These are phyloP conservation scores for Larix sibirica DNA, from an alignment of 83 land plant species.

Conservation along the genomic window DNA sequence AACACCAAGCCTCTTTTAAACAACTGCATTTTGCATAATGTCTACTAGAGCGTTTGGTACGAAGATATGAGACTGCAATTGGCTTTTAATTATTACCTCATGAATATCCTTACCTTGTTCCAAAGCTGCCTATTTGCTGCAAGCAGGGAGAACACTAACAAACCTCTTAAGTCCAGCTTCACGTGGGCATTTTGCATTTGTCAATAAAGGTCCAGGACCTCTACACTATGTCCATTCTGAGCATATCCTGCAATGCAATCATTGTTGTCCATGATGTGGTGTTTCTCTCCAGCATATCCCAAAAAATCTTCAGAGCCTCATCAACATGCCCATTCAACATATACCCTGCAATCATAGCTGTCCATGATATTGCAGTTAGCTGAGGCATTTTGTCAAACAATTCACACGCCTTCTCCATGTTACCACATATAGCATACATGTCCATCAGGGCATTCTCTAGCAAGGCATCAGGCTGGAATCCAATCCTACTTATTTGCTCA, in stretches of 20 bases:
- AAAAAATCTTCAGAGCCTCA: not conserved
- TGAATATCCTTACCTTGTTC: conserved; percentile 10
- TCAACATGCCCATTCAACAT: not conserved
- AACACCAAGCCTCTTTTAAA: not conserved
- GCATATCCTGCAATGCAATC: conserved; percentile 18
- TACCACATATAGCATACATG: conserved; percentile 20
- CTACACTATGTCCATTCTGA: not conserved
- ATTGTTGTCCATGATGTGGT: not conserved
- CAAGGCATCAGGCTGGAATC: conserved; percentile 1
- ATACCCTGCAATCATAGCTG: not conserved
- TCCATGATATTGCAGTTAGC: not conserved
- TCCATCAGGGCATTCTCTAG: conserved; percentile 15
- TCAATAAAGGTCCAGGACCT: conserved; percentile 1
- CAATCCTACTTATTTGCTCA: conserved; percentile 4
- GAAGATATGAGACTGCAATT: not conserved
- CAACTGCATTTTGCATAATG: conserved; percentile 3
- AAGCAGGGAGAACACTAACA: not conserved
- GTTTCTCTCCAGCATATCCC: not conserved
- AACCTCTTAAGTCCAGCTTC: not conserved
- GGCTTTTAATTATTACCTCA: not conserved
- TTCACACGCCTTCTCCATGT: not conserved
- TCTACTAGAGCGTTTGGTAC: not conserved
- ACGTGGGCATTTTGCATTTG: not conserved
- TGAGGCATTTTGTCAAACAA: not conserved
- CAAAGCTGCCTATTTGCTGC: conserved; percentile 1